These are phyloP conservation scores for Paecilomyces variotii DNA, from an alignment of 2,329 filamentous ascomycete genomes.

Conservation along the genomic window DNA sequence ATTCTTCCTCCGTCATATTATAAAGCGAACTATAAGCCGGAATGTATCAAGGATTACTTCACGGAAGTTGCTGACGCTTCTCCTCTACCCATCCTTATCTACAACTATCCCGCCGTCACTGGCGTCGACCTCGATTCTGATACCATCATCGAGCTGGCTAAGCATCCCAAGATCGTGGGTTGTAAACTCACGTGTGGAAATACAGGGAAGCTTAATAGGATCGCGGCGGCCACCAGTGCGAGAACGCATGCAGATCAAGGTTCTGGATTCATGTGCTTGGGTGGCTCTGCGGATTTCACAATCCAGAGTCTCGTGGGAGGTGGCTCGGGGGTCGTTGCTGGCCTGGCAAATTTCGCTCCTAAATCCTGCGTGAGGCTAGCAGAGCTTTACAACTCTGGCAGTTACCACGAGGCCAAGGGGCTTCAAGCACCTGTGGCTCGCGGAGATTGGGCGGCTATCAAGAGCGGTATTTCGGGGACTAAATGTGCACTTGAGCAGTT, in stretches of 20 bases:
- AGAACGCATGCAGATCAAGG: constrained; percentile 61
- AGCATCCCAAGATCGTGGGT: constrained; percentile 52
- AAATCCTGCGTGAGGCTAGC: constrained; percentile 55
- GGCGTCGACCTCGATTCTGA: constrained; percentile 57
- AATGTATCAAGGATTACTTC: constrained; percentile 53
- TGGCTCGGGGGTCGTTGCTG: constrained; percentile 63
- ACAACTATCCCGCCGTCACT: constrained; percentile 57
- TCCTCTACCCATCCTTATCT: constrained; percentile 52
- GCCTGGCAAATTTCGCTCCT: constrained; percentile 63
- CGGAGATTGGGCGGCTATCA: constrained; percentile 62
- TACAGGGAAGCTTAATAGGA: constrained; percentile 56
- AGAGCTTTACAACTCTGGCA: constrained; percentile 52
- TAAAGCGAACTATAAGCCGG: constrained; percentile 51
- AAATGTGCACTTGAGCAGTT: constrained; percentile 56
- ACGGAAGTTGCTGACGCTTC: constrained; percentile 47
- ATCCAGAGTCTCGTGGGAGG: constrained; percentile 63
- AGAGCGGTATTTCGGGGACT: constrained; percentile 60
- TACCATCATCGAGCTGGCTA: constrained; percentile 44
- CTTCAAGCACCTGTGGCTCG: constrained; percentile 57
- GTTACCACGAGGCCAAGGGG: constrained; percentile 50
- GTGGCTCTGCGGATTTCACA: constrained; percentile 66
- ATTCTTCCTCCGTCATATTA: constrained; percentile 67
- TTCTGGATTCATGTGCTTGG: constrained; percentile 63
- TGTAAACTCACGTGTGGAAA: constrained; percentile 58
- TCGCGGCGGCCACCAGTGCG: constrained; percentile 52